Percentiles rank a stretch among this genome's conserved stretches.
phyloP scores from a whole-genome alignment of 768 basidiomycete species.

The Boletus patriciae region DNA sequence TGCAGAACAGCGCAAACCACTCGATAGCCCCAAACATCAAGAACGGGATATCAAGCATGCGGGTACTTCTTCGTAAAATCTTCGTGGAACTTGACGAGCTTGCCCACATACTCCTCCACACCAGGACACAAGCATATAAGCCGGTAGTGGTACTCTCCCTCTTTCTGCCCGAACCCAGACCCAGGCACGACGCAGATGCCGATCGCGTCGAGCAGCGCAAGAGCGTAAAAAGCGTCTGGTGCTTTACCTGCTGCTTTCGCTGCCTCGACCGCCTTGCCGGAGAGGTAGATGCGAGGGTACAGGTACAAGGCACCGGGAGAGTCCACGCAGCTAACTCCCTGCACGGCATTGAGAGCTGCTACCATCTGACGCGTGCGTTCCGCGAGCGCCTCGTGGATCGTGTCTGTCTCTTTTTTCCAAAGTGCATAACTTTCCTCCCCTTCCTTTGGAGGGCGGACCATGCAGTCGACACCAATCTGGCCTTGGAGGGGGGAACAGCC shows the following conservation, averaged over 20 bases:
- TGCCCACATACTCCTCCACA: conserved; percentile 87
- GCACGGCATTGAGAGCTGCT: conserved; percentile 71
- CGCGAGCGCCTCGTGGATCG: conserved; percentile 74
- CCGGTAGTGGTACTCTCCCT: conserved; percentile 87
- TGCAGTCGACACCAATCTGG: conserved; percentile 90
- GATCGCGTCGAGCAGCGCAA: conserved; percentile 80
- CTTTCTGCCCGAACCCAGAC: conserved; percentile 90
- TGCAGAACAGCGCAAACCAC: not conserved
- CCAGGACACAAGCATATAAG: conserved; percentile 94
- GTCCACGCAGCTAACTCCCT: conserved; percentile 88
- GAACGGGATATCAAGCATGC: conserved; percentile 13
- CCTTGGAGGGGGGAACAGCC: conserved; percentile 90
- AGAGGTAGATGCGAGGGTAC: conserved; percentile 79
- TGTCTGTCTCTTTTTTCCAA: conserved; percentile 82
- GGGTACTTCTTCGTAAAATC: conserved; percentile 55
- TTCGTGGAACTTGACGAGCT: conserved; percentile 74
- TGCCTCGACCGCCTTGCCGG: conserved; percentile 67
- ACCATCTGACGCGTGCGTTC: conserved; percentile 73
- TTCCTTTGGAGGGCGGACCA: conserved; percentile 84
- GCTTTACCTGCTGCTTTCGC: conserved; percentile 71
- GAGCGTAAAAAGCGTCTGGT: conserved; percentile 88
- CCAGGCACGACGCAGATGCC: conserved; percentile 96
- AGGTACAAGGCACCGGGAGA: conserved; percentile 94
- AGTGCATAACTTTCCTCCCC: conserved; percentile 74
- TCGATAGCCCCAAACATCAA: not conserved